Base-by-base conservation (phyloP, 2,329 filamentous ascomycete genomes). In the Seiridium unicorne region DNA sequence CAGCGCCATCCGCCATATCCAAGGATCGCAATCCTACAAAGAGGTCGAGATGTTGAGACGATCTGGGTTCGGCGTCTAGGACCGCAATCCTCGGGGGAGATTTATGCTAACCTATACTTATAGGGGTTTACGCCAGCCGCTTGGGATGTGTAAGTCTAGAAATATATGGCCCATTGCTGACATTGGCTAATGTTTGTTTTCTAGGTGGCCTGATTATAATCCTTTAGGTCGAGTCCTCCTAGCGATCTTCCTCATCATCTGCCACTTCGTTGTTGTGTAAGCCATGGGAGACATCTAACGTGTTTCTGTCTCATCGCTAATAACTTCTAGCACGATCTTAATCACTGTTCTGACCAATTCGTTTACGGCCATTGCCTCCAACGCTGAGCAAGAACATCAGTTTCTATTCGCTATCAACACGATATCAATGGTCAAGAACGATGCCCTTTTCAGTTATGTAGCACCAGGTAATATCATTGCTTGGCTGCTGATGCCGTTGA, bases 401-500 rank as follows among this genome's bases (percentile, higher is more conserved):
- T 97, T 97, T 71, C 77, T 97, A 2, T 97, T 98, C 70, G 94
- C 94, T 0, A 93, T 98, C 73, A 98, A 97, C 71, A 96, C 94
- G 4, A 96, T 97, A 55, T 96, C 92, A 4, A 96, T 97, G 91
- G 94, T 97, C 65, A 98, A 97, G 74, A 97, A 95, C n/a, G 94
- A 98, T 72, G 91, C 93, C 0, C 80, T 97, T 0, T 98, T 98
- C 79, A 96, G 92, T 3, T 97, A 97, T 72, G 86, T 97, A 62
- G 91, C 94, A 1, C 94, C 94, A 0, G 89, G 91, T 11, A 98
- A 98, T 71, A 90, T 97, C 36, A 84, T 97, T 63, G 93, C 92
- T 1, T 98, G 93, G 94, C 72, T 94, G 0, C 79, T 97, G 35
- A 93, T 93, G 68, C 94, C 94, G 0, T 74, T 96, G 49, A 85